Conservation (phyloP, 2,329 filamentous ascomycete species). For the Diaporthe destruens region DNA sequence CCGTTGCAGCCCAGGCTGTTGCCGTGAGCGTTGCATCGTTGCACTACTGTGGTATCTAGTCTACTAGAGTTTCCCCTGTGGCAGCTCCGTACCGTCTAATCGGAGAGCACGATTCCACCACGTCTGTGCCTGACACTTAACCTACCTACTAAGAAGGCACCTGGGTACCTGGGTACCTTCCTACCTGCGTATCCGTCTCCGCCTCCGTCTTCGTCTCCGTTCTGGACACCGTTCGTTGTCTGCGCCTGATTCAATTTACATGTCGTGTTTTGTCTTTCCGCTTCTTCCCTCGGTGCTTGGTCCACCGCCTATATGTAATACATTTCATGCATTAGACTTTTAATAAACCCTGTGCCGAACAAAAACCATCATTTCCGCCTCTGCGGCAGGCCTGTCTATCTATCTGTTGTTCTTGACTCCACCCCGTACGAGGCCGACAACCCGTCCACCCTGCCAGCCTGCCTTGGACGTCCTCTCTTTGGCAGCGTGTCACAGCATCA, state of each 20-base stretch:
- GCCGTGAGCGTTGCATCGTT: slow-evolving; percentile 25
- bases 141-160: no score
- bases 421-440: neutral
- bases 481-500: slow-evolving; percentile 26
- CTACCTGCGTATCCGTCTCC: neutral
- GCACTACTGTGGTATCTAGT: neutral
- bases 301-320: neutral
- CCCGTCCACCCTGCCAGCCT: neutral
- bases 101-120: neutral
- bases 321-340: neutral
- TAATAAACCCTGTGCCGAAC: neutral
- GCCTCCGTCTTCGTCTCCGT: neutral
- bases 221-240: no score
- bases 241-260: neutral
- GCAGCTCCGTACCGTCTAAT: slow-evolving; percentile 18
- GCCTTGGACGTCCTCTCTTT: neutral
- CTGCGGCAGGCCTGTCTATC: slow-evolving; percentile 17
- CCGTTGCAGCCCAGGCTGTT: slow-evolving; percentile 17
- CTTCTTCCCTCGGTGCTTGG: neutral
- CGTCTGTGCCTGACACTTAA: neutral
- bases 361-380: neutral
- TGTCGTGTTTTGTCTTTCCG: neutral
- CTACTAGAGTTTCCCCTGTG: slow-evolving; percentile 6
- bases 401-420: slow-evolving; percentile 1
- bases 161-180: neutral